These are phyloP conservation scores for Debaryomycetaceae sp. DNA, from an alignment of 1,139 yeast genomes.

Conservation along the genomic window DNA sequence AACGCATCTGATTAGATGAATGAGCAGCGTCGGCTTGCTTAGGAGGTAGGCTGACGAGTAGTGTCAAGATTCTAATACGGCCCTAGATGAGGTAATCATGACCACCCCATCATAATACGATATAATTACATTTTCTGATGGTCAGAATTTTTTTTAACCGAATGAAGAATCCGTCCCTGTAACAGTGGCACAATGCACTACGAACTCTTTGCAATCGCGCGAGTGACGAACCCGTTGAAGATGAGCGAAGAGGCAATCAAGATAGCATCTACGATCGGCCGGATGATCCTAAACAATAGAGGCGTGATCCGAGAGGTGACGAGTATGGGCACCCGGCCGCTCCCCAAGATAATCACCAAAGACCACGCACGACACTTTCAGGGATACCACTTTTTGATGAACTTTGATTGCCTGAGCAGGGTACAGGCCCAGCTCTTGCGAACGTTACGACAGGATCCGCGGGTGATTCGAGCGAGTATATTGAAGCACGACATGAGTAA, in stretches of 20 bases:
- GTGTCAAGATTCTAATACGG: too few species aligned
- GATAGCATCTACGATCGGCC: slow-evolving; percentile 74
- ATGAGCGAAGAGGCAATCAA: slow-evolving; percentile 56
- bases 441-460: slow-evolving; percentile 77
- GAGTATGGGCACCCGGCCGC: slow-evolving; percentile 65
- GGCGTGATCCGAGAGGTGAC: slow-evolving; percentile 81
- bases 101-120: too few species aligned
- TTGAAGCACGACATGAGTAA: slow-evolving; percentile 54
- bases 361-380: slow-evolving; percentile 86
- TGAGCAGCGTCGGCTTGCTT: too few species aligned
- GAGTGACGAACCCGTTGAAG: slow-evolving; percentile 50
- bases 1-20: too few species aligned
- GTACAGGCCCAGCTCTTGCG: slow-evolving; percentile 81
- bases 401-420: slow-evolving; percentile 75
- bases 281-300: slow-evolving; percentile 73
- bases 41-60: too few species aligned
- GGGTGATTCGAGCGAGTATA: slow-evolving; percentile 72
- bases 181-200: slow-evolving; percentile 75
- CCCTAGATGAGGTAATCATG: too few species aligned
- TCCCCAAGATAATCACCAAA: slow-evolving; percentile 74
- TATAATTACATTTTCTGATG: too few species aligned
- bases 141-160: too few species aligned
- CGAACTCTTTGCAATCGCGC: slow-evolving; percentile 83
- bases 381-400: slow-evolving; percentile 78
- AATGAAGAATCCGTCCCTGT: too few species aligned